phyloP scores from a whole-genome alignment of 2,329 filamentous ascomycete genomes.

The Amauroascus verrucosus region DNA sequence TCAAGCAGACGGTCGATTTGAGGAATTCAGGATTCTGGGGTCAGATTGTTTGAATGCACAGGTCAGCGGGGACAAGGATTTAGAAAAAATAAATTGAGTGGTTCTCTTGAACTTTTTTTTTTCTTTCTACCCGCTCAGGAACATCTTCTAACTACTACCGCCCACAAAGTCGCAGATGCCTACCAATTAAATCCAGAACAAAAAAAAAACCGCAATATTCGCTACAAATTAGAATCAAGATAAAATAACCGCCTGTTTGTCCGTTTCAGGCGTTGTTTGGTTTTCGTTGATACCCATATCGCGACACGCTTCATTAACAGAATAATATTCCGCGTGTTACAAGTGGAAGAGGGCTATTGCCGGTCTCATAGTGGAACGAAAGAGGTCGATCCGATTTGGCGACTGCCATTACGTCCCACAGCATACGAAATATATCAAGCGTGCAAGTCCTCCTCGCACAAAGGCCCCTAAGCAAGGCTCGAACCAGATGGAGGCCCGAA shows the following conservation, averaged over 20 bases:
- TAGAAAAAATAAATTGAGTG: conserved; percentile 13
- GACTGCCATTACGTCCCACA: neutral
- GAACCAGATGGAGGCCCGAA: neutral
- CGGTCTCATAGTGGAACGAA: neutral
- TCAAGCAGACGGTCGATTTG: conserved; percentile 2
- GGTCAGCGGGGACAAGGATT: conserved; percentile 14
- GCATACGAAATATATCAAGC: neutral
- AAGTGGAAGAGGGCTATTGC: neutral
- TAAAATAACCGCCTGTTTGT: neutral
- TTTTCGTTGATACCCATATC: neutral
- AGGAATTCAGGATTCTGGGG: conserved; percentile 1
- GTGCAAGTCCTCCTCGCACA: neutral
- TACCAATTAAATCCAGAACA: neutral
- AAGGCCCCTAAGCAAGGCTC: neutral
- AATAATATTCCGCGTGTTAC: neutral
- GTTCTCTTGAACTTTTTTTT: conserved; percentile 7
- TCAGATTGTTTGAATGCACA: conserved; percentile 10
- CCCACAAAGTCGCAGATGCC: conserved; percentile 1
- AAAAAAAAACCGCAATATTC: neutral
- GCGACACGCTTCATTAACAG: neutral
- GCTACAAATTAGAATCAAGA: conserved; percentile 1
- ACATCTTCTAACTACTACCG: neutral
- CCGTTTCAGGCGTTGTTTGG: neutral
- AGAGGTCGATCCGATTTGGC: neutral
- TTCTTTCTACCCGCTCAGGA: conserved; percentile 6